Base-by-base conservation (phyloP, 306 rosid genomes). In the Crataegus laevigata region DNA sequence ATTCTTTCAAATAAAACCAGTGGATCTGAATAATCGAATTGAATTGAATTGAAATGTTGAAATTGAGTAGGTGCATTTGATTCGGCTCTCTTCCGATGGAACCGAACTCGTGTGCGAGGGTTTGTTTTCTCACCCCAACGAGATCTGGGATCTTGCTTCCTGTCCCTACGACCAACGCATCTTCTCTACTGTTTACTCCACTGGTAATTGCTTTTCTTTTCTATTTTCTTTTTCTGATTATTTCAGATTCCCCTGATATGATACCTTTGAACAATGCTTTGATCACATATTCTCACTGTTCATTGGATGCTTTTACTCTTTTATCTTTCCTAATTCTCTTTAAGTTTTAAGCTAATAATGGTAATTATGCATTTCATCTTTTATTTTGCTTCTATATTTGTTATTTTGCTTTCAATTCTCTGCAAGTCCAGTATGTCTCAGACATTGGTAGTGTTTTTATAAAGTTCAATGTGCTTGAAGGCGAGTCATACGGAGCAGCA, bases 91-190 rank as follows among this genome's bases (percentile, higher is more conserved):
- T 26, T 83, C 99, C 3, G 87, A 83, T 84, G 99, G 98, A 78
- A 88, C 91, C 18, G 99, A 96, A 68, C 84, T 96, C 42, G 85
- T 92, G 34, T 96, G 99, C 25, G 99, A 96, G 85, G 99, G 99
- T 47, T 83, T 96, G 93, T 96, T 96, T 81, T 92, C 98, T 15
- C 96, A 94, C 43, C 96, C 99, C 4, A 96, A 84, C 52, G 98
- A 96, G 98, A 96, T 96, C 81, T 92, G 99, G 98, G 98, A 92
- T 87, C 96, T 96, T 65, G 91, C 84, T 2, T 96, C 98, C 21
- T 92, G 99, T 77, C 99, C 99, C 15, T 96, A 86, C 76, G 98
- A 96, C 79, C 99, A 92, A 74, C 91, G 99, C 62, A 89, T 92
- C 81, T 96, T 96, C 91, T 96, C 99, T 28, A 94, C 99, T 18